phyloP scores from a whole-genome alignment of 75 land plant species.

The Adiantum capillusveneris region DNA sequence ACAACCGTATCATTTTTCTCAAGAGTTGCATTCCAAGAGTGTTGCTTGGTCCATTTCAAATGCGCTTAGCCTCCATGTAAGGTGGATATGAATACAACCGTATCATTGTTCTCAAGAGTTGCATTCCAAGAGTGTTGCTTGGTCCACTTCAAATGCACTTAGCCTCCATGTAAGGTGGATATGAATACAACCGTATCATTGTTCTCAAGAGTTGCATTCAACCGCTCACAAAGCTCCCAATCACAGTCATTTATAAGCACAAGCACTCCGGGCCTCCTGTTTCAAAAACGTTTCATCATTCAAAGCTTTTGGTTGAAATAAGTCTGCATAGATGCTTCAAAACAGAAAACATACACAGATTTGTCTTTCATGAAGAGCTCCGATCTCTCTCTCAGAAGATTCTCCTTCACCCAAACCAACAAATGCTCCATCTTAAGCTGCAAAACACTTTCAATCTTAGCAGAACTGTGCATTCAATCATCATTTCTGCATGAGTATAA shows the following conservation, averaged over 20 bases:
- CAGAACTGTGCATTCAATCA: not conserved
- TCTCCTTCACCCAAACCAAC: constrained; percentile 68
- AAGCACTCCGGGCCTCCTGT: constrained; percentile 92
- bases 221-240: constrained; percentile 87
- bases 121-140: no score
- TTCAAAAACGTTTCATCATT: constrained; percentile 6
- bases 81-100: constrained; percentile 82
- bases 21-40: constrained; percentile 37
- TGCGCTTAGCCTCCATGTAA: constrained; percentile 87
- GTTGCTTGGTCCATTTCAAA: no score
- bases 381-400: constrained; percentile 86
- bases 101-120: constrained; percentile 77
- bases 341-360: constrained; percentile 70
- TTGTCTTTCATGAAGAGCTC: constrained; percentile 96
- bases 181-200: constrained; percentile 85
- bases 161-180: constrained; percentile 93
- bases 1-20: constrained; percentile 85
- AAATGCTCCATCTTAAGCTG: constrained; percentile 70
- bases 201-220: constrained; percentile 68
- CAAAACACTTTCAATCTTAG: no score
- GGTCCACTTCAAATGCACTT: not conserved
- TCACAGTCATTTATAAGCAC: constrained; percentile 93
- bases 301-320: not conserved
- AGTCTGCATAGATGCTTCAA: no score
- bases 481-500: no score